A percentile compares a stretch with the other conserved stretches of the same genome.
These are phyloP conservation scores for Geranium rotundifolium DNA, from an alignment of 345 rosid species.

Conservation along the genomic window DNA sequence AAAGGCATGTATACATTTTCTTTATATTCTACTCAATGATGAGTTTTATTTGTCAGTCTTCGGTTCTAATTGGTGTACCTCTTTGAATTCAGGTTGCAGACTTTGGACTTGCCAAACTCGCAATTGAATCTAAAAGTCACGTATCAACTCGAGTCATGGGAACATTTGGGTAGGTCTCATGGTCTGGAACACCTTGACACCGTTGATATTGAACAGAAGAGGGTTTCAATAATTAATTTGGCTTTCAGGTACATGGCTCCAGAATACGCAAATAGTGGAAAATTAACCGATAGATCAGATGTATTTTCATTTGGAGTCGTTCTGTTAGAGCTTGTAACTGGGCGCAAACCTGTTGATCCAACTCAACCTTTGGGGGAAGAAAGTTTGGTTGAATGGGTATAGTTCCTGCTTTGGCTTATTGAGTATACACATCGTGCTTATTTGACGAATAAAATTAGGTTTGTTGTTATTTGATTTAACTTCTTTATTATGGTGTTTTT, in stretches of 20 bases:
- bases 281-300: conserved; percentile 87
- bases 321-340: conserved; percentile 87
- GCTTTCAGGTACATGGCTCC: conserved; percentile 81
- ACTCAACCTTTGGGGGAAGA: conserved; percentile 86
- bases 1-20: conserved; percentile 39
- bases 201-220: too few species aligned
- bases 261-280: conserved; percentile 94
- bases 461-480: neutral
- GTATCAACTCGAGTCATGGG: conserved; percentile 99
- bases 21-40: neutral
- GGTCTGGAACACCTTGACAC: neutral
- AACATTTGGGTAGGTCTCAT: conserved; percentile 73
- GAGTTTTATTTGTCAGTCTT: neutral
- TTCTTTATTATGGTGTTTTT: neutral
- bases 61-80: neutral
- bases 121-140: conserved; percentile 70
- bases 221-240: neutral
- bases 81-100: conserved; percentile 69
- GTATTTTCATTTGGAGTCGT: conserved; percentile 95
- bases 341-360: conserved; percentile 84
- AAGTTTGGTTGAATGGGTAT: conserved; percentile 98
- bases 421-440: neutral
- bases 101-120: conserved; percentile 91
- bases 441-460: neutral
- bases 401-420: neutral